These are phyloP conservation scores for Botryotinia calthae DNA, from an alignment of 2,329 filamentous ascomycete species.

Conservation along the genomic window DNA sequence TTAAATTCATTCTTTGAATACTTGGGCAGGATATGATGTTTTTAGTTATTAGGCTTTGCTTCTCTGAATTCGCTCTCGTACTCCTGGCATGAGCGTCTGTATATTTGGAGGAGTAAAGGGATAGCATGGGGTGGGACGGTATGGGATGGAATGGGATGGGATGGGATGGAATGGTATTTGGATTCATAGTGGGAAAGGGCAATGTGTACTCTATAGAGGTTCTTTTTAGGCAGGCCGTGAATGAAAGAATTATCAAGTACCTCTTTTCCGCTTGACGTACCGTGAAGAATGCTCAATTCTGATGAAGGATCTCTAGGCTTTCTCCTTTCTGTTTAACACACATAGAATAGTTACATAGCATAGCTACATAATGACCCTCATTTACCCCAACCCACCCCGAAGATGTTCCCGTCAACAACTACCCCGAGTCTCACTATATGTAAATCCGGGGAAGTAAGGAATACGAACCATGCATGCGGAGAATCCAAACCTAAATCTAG, in stretches of 20 bases:
- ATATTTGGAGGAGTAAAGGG: not conserved
- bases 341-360: not conserved
- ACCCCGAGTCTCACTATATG: not conserved
- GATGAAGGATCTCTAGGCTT: not conserved
- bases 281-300: not conserved
- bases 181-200: not conserved
- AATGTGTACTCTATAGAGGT: conserved; percentile 5
- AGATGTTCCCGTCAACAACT: not conserved
- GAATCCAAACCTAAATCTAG: conserved; percentile 1
- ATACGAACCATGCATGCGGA: not conserved
- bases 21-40: not conserved
- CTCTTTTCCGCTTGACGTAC: not conserved
- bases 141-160: not conserved
- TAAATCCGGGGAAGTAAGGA: conserved; percentile 14
- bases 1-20: conserved; percentile 8
- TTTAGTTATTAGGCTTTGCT: conserved; percentile 11
- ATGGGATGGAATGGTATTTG: not conserved
- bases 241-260: not conserved
- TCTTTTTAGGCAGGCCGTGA: not conserved
- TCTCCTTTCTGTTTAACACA: not conserved
- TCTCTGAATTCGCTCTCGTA: conserved; percentile 11
- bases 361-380: not conserved
- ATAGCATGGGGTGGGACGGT: not conserved
- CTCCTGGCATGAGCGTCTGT: conserved; percentile 15
- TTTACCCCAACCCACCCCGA: not conserved